phyloP scores from a whole-genome alignment of 2,329 filamentous ascomycete genomes.

The Trichophyton rubrum region DNA sequence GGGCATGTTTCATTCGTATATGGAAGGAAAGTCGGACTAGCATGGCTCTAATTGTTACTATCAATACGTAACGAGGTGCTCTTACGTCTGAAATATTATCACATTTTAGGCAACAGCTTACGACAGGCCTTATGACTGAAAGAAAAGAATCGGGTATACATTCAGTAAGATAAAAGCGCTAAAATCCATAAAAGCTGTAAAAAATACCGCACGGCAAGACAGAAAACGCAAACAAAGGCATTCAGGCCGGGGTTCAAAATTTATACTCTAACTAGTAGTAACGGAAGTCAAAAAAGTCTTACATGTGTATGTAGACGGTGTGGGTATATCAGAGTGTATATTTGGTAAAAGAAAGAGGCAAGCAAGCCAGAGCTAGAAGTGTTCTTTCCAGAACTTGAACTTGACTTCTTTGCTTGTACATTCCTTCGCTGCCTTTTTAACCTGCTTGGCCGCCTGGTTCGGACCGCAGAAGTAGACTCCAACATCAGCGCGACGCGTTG shows the following conservation, averaged over 20 bases:
- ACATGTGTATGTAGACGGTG: background rate
- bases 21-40: background rate
- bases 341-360: background rate
- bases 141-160: background rate
- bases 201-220: background rate
- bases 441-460: constrained; percentile 64
- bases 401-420: constrained; percentile 66
- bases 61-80: too few species aligned
- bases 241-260: background rate
- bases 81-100: background rate
- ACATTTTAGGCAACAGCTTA: background rate
- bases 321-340: background rate
- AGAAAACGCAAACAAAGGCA: background rate
- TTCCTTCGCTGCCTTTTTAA: constrained; percentile 65
- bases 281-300: background rate
- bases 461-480: constrained; percentile 98
- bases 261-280: background rate
- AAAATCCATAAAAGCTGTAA: background rate
- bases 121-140: background rate
- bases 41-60: background rate
- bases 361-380: constrained; percentile 35
- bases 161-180: background rate
- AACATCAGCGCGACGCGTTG: constrained; percentile 65
- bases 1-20: background rate
- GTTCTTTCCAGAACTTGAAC: constrained; percentile 99